Conservation (phyloP, 2,329 filamentous ascomycete genomes). For the Camptophora hylomeconis region DNA sequence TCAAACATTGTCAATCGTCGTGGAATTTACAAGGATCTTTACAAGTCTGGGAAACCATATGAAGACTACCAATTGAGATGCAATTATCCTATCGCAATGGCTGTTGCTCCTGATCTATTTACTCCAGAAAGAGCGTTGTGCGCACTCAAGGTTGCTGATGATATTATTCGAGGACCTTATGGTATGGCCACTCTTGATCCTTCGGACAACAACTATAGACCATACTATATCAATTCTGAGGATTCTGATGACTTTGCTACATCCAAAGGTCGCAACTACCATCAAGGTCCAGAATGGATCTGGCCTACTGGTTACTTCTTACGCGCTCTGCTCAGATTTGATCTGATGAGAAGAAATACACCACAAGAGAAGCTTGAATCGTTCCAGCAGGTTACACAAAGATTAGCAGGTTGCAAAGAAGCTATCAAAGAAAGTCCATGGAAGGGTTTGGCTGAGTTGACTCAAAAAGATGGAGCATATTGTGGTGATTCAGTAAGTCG, state of each 20-base stretch:
- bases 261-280: constrained; percentile 90
- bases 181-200: constrained; percentile 96
- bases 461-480: constrained; percentile 72
- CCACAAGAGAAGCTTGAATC: constrained; percentile 64
- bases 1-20: constrained; percentile 68
- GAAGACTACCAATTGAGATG: constrained; percentile 93
- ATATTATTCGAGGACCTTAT: constrained; percentile 66
- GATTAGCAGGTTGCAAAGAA: constrained; percentile 71
- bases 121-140: constrained; percentile 62
- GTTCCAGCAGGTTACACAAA: constrained; percentile 84
- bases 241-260: constrained; percentile 86
- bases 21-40: constrained; percentile 96
- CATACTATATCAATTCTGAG: constrained; percentile 89
- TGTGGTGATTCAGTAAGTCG: constrained; percentile 74
- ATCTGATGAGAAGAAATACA: constrained; percentile 57
- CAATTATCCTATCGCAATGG: constrained; percentile 94
- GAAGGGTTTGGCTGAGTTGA: constrained; percentile 87
- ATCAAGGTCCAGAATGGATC: constrained; percentile 95
- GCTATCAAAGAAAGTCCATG: constrained; percentile 69
- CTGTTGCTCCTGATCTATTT: constrained; percentile 81
- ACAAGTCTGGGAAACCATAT: constrained; percentile 85
- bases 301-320: constrained; percentile 97
- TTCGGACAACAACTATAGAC: constrained; percentile 79
- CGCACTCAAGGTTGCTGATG: constrained; percentile 69
- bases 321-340: constrained; percentile 80